phyloP scores from a whole-genome alignment of 2,329 filamentous ascomycete species.

The Bipolaris bicolor region DNA sequence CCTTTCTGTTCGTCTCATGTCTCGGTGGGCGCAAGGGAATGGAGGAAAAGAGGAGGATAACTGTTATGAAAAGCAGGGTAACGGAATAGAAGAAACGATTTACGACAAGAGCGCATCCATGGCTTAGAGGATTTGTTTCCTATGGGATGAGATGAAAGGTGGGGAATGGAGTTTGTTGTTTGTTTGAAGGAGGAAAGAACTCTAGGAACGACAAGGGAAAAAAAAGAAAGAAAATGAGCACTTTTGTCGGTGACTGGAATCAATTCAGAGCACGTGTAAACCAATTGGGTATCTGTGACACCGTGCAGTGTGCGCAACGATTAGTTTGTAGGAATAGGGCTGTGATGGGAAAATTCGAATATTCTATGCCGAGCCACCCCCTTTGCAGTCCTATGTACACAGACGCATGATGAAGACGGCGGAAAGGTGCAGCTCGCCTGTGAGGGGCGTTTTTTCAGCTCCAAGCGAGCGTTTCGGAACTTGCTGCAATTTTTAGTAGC shows the following conservation, averaged over 20 bases:
- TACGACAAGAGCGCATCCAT: background rate
- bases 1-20: constrained; percentile 6
- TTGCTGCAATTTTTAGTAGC: constrained; percentile 59
- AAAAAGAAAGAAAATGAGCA: background rate
- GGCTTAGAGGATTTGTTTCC: background rate
- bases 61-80: background rate
- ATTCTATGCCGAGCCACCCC: constrained; percentile 9
- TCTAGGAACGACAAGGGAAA: too few species aligned
- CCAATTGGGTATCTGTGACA: background rate
- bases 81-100: background rate
- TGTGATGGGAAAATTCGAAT: constrained; percentile 8
- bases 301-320: background rate
- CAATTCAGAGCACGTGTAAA: background rate
- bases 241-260: background rate
- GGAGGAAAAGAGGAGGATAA: background rate
- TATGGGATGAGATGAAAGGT: background rate
- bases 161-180: background rate
- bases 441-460: background rate
- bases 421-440: background rate
- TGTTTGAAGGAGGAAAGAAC: background rate
- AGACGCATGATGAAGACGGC: constrained; percentile 14
- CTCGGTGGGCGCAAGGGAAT: background rate
- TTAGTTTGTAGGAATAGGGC: background rate
- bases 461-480: background rate
- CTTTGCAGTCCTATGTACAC: constrained; percentile 26